Evolutionary conservation across 108 stramenopile species (phyloP).

Genomic region (Cyclotella kingstonii): DNA sequence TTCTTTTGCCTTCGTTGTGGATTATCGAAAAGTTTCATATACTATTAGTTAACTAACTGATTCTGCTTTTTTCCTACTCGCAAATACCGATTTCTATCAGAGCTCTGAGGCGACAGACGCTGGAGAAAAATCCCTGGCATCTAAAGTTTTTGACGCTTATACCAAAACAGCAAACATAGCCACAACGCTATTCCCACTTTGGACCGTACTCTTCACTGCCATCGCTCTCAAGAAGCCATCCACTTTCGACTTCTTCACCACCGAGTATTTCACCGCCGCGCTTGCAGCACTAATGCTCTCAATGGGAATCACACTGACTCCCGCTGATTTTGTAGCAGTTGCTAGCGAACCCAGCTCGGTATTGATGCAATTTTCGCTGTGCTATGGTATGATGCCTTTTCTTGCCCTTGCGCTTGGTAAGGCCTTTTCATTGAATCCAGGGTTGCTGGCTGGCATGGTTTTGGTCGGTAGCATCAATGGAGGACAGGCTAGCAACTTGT

Average conservation of each 20-base stretch:
- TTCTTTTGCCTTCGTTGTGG: not conserved
- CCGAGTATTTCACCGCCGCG: constrained; percentile 92
- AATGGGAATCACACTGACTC: constrained; percentile 98
- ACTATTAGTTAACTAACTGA: not conserved
- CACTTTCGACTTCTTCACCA: constrained; percentile 96
- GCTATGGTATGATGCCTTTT: constrained; percentile 94
- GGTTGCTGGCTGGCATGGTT: constrained; percentile 93
- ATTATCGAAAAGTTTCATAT: not conserved
- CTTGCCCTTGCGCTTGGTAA: constrained; percentile 85
- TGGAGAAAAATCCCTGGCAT: constrained; percentile 36
- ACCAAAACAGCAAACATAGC: constrained; percentile 79
- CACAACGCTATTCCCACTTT: constrained; percentile 91
- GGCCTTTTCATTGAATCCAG: constrained; percentile 78
- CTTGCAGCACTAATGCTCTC: constrained; percentile 95
- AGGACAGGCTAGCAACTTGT: constrained; percentile 96
- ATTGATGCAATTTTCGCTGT: constrained; percentile 90
- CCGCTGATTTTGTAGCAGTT: constrained; percentile 89
- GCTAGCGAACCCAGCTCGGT: constrained; percentile 84
- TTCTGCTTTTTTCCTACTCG: not conserved
- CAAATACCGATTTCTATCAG: not conserved
- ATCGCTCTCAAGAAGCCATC: constrained; percentile 84
- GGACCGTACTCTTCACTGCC: constrained; percentile 88
- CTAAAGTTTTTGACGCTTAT: constrained; percentile 83
- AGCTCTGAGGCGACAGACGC: constrained; percentile 10
- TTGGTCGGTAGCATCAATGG: constrained; percentile 96